Percentiles rank a stretch among this genome's conserved stretches.
phyloP scores from a whole-genome alignment of 2,329 filamentous ascomycete genomes.

The Albophoma yamanashiensis region DNA sequence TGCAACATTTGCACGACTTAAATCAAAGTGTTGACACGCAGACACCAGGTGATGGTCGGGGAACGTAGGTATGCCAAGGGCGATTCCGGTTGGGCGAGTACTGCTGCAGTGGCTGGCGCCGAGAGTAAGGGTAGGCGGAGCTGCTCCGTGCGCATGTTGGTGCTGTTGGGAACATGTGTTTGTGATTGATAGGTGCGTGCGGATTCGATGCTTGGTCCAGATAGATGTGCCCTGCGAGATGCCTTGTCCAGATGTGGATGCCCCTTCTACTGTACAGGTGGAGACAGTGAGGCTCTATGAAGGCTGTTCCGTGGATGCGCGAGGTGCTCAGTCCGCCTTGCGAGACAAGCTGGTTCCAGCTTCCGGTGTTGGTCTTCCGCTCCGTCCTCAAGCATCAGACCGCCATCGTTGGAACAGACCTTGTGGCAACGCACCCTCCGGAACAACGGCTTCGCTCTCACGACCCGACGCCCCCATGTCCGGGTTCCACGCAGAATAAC shows the following conservation, averaged over 20 bases:
- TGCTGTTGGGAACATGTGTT: slow-evolving; percentile 3
- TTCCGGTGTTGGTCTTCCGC: no score
- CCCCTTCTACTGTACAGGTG: not conserved
- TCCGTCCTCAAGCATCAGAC: not conserved
- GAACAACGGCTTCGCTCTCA: not conserved
- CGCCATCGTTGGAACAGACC: not conserved
- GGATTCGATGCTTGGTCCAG: not conserved
- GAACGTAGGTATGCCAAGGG: not conserved
- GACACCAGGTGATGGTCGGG: not conserved
- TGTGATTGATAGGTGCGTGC: slow-evolving; percentile 2
- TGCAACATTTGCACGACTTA: not conserved
- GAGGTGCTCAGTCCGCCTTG: not conserved
- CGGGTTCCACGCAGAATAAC: not conserved
- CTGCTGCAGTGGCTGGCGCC: not conserved
- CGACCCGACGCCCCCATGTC: not conserved
- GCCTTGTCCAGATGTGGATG: not conserved
- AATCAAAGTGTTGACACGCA: not conserved
- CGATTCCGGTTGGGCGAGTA: not conserved
- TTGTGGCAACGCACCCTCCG: not conserved
- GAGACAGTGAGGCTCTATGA: not conserved
- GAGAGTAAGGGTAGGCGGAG: not conserved
- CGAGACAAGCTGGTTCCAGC: not conserved
- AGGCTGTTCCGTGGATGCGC: not conserved
- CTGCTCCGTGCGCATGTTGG: not conserved
- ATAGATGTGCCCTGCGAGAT: not conserved